phyloP scores from a whole-genome alignment of 495 filamentous ascomycete species.

The Aspergillus hancockii region DNA sequence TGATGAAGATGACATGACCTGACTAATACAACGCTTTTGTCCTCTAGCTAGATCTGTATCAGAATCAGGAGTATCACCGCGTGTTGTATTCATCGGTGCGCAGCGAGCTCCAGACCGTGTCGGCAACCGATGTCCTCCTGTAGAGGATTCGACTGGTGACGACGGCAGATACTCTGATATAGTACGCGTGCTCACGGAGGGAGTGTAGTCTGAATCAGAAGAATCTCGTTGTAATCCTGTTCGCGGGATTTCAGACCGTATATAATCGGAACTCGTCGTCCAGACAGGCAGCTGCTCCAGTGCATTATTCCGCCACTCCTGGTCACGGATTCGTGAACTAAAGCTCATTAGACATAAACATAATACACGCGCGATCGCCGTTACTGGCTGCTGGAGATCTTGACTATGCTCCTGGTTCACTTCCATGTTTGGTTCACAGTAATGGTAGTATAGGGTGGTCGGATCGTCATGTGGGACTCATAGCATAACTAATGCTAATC shows the following conservation, averaged over 20 bases:
- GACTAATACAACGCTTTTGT: too few relatives aligned
- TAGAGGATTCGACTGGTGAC: too few relatives aligned
- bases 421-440: slow-evolving; percentile 1
- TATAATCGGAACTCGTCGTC: neutral
- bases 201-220: neutral
- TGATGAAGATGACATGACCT: too few relatives aligned
- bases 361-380: neutral
- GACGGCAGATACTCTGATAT: too few relatives aligned
- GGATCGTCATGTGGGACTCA: neutral
- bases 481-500: neutral
- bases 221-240: neutral
- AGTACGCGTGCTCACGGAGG: too few relatives aligned
- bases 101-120: too few relatives aligned
- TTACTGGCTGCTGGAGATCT: neutral
- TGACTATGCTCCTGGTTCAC: neutral
- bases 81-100: too few relatives aligned
- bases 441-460: neutral
- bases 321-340: neutral
- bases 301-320: neutral
- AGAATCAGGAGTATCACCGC: too few relatives aligned
- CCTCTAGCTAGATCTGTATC: too few relatives aligned
- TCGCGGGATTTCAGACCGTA: neutral
- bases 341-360: neutral
- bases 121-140: too few relatives aligned
- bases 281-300: neutral